Base-by-base conservation (phyloP, 352 stramenopile species). In the Phytophthora rubi region DNA sequence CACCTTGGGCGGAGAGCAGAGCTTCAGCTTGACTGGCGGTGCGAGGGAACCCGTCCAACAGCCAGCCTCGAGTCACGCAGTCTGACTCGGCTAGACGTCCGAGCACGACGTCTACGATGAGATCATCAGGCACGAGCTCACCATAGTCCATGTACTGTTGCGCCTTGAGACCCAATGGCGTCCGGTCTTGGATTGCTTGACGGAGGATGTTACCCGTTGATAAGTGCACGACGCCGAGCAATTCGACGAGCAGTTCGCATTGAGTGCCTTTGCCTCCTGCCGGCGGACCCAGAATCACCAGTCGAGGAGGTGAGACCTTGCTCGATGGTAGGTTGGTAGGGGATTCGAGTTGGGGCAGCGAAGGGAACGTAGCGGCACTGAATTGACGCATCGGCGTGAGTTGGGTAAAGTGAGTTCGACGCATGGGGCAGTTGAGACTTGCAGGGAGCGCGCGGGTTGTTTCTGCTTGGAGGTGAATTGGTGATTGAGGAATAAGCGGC, bases 211-310 rank as follows among this genome's bases (percentile, higher is more conserved):
- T 94, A 4, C 95, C 95, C 23, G 93, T 97, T 23, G 87, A 96
- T 0, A 98, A 70, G 65, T 98, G 95, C 21, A 98, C 86, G 5
- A 98, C 83, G 35, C 91, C 92, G 65, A 96, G 95, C 56, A 91
- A 80, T 2, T 93, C 73, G 0, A 85, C 85, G 7, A 98, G 92
- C 37, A 94, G 55, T 76, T 98, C 92, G 65, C 96, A 98, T 74
- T 98, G 94, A 21, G 95, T 99, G 45, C 96, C 96, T 77, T 99
- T 99, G 39, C 95, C 96, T 30, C 83, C 90, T 0, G 95, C 96
- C 0, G 96, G 95, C 6, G 94, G 93, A 42, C 95, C 96, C 2
- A 90, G 77, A 64, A 97, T 97, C 71, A 98, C 94, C 10, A 98
- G 73, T 39, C 73, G 76, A 1, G 77, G 68, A 53, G 66, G 61